Conservation (phyloP, 176 grass and related monocot species). For the Ananas comosus region DNA sequence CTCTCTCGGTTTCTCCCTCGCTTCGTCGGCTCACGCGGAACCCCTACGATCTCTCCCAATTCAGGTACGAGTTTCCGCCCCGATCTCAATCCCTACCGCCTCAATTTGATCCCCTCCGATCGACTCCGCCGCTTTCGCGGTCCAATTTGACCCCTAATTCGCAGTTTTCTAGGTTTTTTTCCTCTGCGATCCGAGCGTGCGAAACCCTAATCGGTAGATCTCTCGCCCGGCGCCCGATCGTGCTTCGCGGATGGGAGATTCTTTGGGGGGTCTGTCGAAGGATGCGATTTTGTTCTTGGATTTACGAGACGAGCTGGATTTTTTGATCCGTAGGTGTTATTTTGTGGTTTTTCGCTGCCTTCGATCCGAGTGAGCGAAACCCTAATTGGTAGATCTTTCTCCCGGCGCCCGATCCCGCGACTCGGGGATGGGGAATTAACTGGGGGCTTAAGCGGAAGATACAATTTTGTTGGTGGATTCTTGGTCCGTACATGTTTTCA, state of each 20-base stretch:
- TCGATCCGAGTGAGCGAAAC: slow-evolving; percentile 3
- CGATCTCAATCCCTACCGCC: not conserved
- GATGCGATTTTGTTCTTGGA: slow-evolving; percentile 15
- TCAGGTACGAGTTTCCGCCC: not conserved
- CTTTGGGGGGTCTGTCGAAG: not conserved
- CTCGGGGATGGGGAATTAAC: not conserved
- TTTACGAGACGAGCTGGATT: not conserved
- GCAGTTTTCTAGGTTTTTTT: not conserved
- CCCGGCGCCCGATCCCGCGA: not conserved
- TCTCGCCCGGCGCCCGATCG: not conserved
- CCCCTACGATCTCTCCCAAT: not conserved
- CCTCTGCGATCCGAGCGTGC: not conserved
- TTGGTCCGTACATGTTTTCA: not conserved
- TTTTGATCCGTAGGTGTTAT: not conserved
- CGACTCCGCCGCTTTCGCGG: not conserved
- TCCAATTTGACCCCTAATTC: not conserved
- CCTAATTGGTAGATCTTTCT: slow-evolving; percentile 2
- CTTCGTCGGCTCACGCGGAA: not conserved
- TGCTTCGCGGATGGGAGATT: not conserved
- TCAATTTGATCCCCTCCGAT: not conserved
- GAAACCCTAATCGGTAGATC: slow-evolving; percentile 8
- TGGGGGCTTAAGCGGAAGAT: slow-evolving; percentile 2
- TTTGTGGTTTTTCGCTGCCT: not conserved
- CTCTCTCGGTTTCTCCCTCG: not conserved
- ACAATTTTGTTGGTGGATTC: slow-evolving; percentile 9